Percentiles rank a stretch among this genome's conserved stretches.
phyloP scores from a whole-genome alignment of 2,329 filamentous ascomycete genomes.

The Fusarium piperis region DNA sequence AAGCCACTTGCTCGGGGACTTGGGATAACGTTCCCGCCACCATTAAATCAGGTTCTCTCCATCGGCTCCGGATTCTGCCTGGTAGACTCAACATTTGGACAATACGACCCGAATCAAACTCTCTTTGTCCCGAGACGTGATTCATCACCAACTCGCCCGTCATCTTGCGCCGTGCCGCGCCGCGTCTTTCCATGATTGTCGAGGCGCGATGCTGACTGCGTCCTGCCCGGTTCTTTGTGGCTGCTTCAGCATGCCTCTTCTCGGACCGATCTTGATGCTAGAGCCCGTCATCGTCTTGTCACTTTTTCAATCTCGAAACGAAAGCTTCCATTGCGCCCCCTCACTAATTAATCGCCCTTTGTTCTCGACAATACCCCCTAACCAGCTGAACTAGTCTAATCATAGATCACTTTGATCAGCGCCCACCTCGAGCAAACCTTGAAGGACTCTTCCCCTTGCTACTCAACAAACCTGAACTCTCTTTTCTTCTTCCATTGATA shows the following conservation, averaged over 20 bases:
- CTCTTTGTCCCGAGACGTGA: conserved; percentile 7
- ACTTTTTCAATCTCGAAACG: not conserved
- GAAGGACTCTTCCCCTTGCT: conserved; percentile 14
- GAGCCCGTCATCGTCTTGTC: conserved; percentile 3
- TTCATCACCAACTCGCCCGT: conserved; percentile 23
- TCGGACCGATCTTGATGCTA: not conserved
- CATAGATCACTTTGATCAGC: not conserved
- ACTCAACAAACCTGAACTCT: conserved; percentile 3
- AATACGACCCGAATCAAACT: conserved; percentile 13
- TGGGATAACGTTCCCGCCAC: conserved; percentile 22
- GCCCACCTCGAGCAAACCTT: not conserved
- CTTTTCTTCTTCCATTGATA: conserved; percentile 10
- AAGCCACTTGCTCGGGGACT: conserved; percentile 11
- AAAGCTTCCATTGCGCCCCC: not conserved
- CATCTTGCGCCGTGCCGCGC: conserved; percentile 7
- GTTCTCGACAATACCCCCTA: not conserved
- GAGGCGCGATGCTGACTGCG: not conserved
- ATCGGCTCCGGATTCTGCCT: not conserved
- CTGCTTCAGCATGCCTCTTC: not conserved
- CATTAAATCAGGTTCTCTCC: not conserved
- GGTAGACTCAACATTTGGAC: not conserved
- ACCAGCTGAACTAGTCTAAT: conserved; percentile 10
- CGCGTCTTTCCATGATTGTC: not conserved
- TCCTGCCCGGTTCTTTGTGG: not conserved
- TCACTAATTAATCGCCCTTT: not conserved